Conservation (phyloP, 1,139 yeast genomes). For the Kazachstania sp. region DNA sequence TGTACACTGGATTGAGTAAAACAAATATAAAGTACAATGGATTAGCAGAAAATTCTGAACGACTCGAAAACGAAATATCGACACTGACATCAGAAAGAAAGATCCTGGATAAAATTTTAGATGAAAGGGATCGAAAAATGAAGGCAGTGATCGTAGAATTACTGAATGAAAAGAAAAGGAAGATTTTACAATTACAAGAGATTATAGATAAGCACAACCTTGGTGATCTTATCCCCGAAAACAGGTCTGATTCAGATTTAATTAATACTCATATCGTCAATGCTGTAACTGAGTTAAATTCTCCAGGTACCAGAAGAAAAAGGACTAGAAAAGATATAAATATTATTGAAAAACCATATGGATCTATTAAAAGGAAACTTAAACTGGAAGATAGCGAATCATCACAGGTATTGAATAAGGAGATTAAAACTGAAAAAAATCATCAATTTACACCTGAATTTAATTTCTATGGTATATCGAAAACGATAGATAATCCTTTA, state of each 20-base stretch:
- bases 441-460: background rate
- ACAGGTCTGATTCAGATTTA: slow-evolving; percentile 14
- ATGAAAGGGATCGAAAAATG: slow-evolving; percentile 18
- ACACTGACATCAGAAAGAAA: slow-evolving; percentile 9
- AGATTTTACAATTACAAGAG: slow-evolving; percentile 16
- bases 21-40: slow-evolving; percentile 11
- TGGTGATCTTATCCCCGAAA: slow-evolving; percentile 5
- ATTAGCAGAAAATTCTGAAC: background rate
- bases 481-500: background rate
- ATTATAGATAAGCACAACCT: slow-evolving; percentile 5
- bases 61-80: slow-evolving; percentile 4
- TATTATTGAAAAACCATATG: too few species aligned
- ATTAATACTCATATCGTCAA: slow-evolving; percentile 16
- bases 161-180: slow-evolving; percentile 24
- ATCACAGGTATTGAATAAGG: background rate
- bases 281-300: slow-evolving; percentile 17
- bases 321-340: background rate
- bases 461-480: slow-evolving; percentile 5
- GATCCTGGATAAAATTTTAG: slow-evolving; percentile 10
- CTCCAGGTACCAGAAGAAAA: slow-evolving; percentile 22
- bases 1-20: slow-evolving; percentile 12
- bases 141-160: slow-evolving; percentile 16
- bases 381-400: background rate
- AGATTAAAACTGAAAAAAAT: background rate
- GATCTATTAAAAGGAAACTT: background rate